Conservation (phyloP, 2,329 filamentous ascomycete species). For the Ophiostoma angusticollis region DNA sequence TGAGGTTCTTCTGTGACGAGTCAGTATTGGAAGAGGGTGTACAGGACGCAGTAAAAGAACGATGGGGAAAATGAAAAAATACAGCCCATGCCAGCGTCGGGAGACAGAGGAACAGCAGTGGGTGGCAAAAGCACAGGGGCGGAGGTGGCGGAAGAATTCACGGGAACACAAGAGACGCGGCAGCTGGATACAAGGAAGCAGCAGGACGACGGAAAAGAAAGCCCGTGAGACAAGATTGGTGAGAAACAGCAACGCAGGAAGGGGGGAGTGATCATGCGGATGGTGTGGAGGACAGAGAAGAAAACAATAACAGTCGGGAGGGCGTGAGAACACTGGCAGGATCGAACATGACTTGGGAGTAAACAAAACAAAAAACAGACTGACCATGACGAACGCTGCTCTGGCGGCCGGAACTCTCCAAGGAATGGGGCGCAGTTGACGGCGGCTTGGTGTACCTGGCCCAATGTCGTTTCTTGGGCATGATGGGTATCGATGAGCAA, state of each 20-base stretch:
- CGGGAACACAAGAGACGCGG: background rate
- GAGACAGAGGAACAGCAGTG: too few relatives aligned
- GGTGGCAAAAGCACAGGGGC: background rate
- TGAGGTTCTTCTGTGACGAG: slow-evolving; percentile 14
- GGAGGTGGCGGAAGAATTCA: slow-evolving; percentile 2
- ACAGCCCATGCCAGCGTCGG: too few relatives aligned
- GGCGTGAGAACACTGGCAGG: background rate
- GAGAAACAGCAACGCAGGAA: slow-evolving; percentile 3
- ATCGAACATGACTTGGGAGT: background rate
- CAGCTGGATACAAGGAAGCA: slow-evolving; percentile 4
- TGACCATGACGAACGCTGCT: slow-evolving; percentile 13
- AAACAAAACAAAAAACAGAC: slow-evolving; percentile 1
- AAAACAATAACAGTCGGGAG: background rate
- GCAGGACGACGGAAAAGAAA: background rate
- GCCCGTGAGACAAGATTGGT: background rate
- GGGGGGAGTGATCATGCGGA: background rate
- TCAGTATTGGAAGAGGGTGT: too few relatives aligned
- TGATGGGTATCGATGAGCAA: slow-evolving; percentile 20
- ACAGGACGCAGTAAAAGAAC: background rate
- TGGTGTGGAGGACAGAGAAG: slow-evolving; percentile 7
- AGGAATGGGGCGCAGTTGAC: slow-evolving; percentile 38
- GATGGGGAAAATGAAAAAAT: background rate
- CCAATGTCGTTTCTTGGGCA: slow-evolving; percentile 53
- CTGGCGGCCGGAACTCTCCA: slow-evolving; percentile 24
- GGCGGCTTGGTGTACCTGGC: slow-evolving; percentile 45